These are phyloP conservation scores for Begonia peltatifolia DNA, from an alignment of 306 rosid genomes.

Conservation along the genomic window DNA sequence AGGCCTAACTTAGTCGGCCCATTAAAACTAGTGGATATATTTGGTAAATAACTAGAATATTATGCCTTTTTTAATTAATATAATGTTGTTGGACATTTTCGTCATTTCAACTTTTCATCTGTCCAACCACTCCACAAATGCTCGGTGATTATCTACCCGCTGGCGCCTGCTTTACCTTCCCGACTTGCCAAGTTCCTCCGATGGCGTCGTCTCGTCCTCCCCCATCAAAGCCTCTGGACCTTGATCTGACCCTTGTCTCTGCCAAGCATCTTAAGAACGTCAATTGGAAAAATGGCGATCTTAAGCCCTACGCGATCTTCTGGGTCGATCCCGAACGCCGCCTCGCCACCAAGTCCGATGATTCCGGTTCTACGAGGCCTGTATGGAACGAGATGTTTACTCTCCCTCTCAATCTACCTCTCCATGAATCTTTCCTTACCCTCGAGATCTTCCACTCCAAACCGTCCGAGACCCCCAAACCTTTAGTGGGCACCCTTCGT, in stretches of 20 bases:
- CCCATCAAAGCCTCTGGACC: conserved; percentile 49
- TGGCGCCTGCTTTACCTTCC: no score
- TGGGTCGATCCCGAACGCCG: conserved; percentile 77
- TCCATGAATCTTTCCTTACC: conserved; percentile 48
- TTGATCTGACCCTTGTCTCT: conserved; percentile 64
- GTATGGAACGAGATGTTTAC: conserved; percentile 87
- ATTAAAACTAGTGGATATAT: no score
- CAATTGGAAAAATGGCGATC: conserved; percentile 74
- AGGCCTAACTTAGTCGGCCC: no score
- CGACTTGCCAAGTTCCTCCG: background rate
- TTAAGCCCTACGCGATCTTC: conserved; percentile 73
- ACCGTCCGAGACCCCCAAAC: conserved; percentile 78
- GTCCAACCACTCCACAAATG: no score
- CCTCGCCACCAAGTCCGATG: conserved; percentile 80
- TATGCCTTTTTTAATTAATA: no score
- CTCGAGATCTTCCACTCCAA: conserved; percentile 80
- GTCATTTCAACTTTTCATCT: no score
- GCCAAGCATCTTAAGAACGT: conserved; percentile 89
- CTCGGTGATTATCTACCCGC: no score
- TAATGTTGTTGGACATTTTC: no score
- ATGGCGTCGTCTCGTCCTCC: conserved; percentile 76
- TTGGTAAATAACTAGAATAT: no score
- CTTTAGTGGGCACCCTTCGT: conserved; percentile 72
- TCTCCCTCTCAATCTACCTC: conserved; percentile 37
- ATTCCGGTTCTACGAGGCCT: conserved; percentile 53